phyloP scores from a whole-genome alignment of 1,284 basidiomycete genomes.

The Melanopsichium pennsylvanicum region DNA sequence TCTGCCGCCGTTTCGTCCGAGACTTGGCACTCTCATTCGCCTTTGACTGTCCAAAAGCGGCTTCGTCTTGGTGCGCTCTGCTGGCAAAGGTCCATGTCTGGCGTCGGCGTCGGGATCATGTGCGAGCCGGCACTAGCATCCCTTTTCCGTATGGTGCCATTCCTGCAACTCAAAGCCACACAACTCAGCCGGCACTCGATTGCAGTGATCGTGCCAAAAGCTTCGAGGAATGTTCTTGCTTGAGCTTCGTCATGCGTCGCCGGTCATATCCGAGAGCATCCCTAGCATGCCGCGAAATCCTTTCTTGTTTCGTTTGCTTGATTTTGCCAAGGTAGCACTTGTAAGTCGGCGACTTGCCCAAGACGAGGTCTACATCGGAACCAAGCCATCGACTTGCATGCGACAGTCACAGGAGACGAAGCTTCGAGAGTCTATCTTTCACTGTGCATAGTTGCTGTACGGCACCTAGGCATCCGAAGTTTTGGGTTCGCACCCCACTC shows the following conservation, averaged over 20 bases:
- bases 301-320: neutral
- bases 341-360: too few relatives aligned
- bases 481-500: neutral
- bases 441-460: slow-evolving; percentile 1
- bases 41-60: neutral
- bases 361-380: too few relatives aligned
- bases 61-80: neutral
- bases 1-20: slow-evolving; percentile 1
- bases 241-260: neutral
- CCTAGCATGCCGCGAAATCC: slow-evolving; percentile 4
- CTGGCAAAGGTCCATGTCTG: too few relatives aligned
- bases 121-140: too few relatives aligned
- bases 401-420: slow-evolving; percentile 17
- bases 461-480: too few relatives aligned
- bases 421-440: slow-evolving; percentile 35
- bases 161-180: neutral
- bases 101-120: too few relatives aligned
- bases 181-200: slow-evolving; percentile 15
- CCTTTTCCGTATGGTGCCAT: too few relatives aligned
- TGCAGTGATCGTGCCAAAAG: neutral
- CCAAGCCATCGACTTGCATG: too few relatives aligned
- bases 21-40: too few relatives aligned
- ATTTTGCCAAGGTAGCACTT: neutral
- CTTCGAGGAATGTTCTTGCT: slow-evolving; percentile 10
- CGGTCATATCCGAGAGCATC: slow-evolving; percentile 12